These are phyloP conservation scores for Hypomontagnella submonticulosa DNA, from an alignment of 495 filamentous ascomycete genomes.

Conservation along the genomic window DNA sequence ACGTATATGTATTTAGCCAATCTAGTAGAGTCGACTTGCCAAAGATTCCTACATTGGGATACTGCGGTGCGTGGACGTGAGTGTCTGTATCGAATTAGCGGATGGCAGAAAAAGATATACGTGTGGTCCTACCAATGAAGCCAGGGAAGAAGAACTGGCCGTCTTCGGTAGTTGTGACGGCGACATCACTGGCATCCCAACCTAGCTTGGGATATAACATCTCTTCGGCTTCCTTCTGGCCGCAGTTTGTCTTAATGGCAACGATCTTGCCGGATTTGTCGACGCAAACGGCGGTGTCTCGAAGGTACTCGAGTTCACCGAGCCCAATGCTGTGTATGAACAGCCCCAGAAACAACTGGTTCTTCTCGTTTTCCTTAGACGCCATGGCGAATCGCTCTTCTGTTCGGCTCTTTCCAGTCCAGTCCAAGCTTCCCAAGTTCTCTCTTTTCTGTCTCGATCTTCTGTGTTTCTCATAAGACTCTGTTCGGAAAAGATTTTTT, in stretches of 20 bases:
- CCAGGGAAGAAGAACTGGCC: constrained; percentile 91
- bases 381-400: constrained; percentile 27
- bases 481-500: too few species aligned
- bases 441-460: not conserved
- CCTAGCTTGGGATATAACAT: constrained; percentile 47
- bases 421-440: not conserved
- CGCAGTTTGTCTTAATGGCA: constrained; percentile 57
- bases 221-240: constrained; percentile 38
- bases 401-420: not conserved
- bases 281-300: constrained; percentile 73
- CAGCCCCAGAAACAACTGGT: constrained; percentile 60
- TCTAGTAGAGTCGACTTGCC: constrained; percentile 87
- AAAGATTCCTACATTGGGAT: constrained; percentile 92
- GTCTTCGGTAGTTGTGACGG: constrained; percentile 50
- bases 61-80: constrained; percentile 93
- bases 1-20: constrained; percentile 96
- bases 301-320: constrained; percentile 65
- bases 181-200: constrained; percentile 53
- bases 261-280: constrained; percentile 72
- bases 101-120: not conserved
- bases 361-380: constrained; percentile 24
- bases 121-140: constrained; percentile 75
- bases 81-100: constrained; percentile 68
- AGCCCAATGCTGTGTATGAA: constrained; percentile 69
- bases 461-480: not conserved